Percentiles rank a stretch among this genome's conserved stretches.
phyloP scores from a whole-genome alignment of 1,139 yeast species.

The Yamadazyma siamensis region DNA sequence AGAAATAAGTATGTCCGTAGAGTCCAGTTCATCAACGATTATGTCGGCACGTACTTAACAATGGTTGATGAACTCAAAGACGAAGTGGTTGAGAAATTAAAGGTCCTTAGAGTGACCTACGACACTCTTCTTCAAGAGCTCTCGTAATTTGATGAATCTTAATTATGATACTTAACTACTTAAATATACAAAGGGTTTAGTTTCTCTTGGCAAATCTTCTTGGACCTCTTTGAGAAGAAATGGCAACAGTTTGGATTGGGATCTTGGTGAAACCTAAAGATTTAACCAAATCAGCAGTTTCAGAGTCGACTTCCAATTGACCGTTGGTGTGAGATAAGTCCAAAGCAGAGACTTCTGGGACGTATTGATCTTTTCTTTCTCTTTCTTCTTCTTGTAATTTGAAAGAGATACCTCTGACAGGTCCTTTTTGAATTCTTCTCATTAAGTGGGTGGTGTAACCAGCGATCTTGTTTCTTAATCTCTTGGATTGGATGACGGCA shows the following conservation, averaged over 20 bases:
- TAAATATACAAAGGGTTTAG: slow-evolving; percentile 38
- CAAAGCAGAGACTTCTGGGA: slow-evolving; percentile 99
- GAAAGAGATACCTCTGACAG: slow-evolving; percentile 99
- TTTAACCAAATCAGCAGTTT: slow-evolving; percentile 96
- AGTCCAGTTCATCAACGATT: slow-evolving; percentile 2
- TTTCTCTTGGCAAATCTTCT: slow-evolving; percentile 96
- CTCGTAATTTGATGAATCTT: slow-evolving; percentile 1
- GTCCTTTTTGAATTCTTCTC: slow-evolving; percentile 99
- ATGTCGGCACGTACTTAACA: slow-evolving; percentile 1
- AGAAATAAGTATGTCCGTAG: slow-evolving; percentile 1
- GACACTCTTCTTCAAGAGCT: slow-evolving; percentile 2
- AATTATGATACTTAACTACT: slow-evolving; percentile 5
- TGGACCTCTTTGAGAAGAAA: slow-evolving; percentile 88
- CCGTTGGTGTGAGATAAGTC: slow-evolving; percentile 96
- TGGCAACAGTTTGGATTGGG: slow-evolving; percentile 87
- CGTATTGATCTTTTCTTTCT: slow-evolving; percentile 99
- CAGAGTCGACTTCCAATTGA: slow-evolving; percentile 96
- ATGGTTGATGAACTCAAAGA: slow-evolving; percentile 1
- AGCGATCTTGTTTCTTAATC: slow-evolving; percentile 99
- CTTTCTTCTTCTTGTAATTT: slow-evolving; percentile 99
- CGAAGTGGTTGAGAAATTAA: slow-evolving; percentile 1
- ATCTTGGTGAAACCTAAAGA: slow-evolving; percentile 95
- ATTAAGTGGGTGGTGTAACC: slow-evolving; percentile 99
- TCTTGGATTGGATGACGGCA: slow-evolving; percentile 98
- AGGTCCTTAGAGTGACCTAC: slow-evolving; percentile 2